These are phyloP conservation scores for Globisporangium heterothallicum DNA, from an alignment of 352 stramenopile genomes.

Conservation along the genomic window DNA sequence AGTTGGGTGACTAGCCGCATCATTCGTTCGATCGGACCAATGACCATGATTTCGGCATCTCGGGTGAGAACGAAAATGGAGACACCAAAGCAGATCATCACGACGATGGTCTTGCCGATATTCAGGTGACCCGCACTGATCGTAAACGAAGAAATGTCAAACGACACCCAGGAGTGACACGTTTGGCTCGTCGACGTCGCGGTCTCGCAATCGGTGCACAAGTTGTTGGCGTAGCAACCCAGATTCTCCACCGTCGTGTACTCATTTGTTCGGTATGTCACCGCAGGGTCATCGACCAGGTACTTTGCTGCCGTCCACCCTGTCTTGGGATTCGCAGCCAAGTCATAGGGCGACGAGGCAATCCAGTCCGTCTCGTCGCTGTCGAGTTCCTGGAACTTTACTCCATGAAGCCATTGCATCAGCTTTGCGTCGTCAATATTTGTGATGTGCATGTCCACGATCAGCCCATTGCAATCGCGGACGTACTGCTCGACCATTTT, in stretches of 20 bases:
- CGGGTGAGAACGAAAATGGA: conserved; percentile 91
- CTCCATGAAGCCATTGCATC: conserved; percentile 42
- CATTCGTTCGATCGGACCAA: conserved; percentile 96
- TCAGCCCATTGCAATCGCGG: conserved; percentile 62
- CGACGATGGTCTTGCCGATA: conserved; percentile 83
- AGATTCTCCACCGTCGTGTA: conserved; percentile 56
- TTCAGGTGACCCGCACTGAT: conserved; percentile 46
- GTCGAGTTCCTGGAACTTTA: conserved; percentile 55
- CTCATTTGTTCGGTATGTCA: conserved; percentile 50
- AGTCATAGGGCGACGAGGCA: conserved; percentile 25
- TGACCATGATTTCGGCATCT: conserved; percentile 93
- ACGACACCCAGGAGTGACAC: conserved; percentile 72
- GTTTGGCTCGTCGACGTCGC: conserved; percentile 21
- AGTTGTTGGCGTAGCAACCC: conserved; percentile 61
- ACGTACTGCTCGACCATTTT: conserved; percentile 68
- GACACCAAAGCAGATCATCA: conserved; percentile 89
- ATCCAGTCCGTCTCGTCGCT: conserved; percentile 40
- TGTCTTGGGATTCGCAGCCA: conserved; percentile 60
- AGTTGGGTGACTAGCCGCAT: conserved; percentile 80
- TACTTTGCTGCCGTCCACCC: conserved; percentile 56
- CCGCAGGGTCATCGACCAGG: conserved; percentile 28
- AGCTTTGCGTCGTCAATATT: conserved; percentile 39
- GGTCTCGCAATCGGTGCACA: conserved; percentile 46
- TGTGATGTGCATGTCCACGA: conserved; percentile 55
- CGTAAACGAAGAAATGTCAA: conserved; percentile 56